Conservation (phyloP, 208 protist species). For the Lotmaria passim region DNA sequence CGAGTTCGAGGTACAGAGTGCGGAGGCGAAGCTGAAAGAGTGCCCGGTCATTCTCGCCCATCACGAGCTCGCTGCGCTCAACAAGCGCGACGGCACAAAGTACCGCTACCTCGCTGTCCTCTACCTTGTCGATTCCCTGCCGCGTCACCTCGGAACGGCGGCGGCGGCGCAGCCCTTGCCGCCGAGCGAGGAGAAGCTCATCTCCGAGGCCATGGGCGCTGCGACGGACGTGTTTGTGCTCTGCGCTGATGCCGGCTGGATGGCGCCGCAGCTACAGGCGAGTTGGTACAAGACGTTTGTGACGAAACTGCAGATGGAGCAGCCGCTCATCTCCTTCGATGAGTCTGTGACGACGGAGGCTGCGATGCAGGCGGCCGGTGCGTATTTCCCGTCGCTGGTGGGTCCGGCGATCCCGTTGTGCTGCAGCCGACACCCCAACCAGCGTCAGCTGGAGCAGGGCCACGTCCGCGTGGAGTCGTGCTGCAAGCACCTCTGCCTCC, state of each 20-base stretch:
- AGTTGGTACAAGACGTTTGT: conserved; percentile 77
- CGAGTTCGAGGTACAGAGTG: conserved; percentile 35
- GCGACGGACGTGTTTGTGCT: conserved; percentile 69
- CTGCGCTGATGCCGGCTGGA: conserved; percentile 77
- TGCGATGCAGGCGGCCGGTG: conserved; percentile 10
- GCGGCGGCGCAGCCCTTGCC: conserved; percentile 30
- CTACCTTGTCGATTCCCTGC: conserved; percentile 66
- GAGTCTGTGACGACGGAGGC: conserved; percentile 8
- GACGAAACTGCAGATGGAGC: conserved; percentile 64
- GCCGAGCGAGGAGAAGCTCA: conserved; percentile 33
- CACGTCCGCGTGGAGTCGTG: conserved; percentile 38
- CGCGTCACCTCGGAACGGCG: conserved; percentile 17
- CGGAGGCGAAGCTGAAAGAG: conserved; percentile 18
- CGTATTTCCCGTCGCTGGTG: conserved; percentile 63
- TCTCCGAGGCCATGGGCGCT: conserved; percentile 58
- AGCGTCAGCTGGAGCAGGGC: conserved; percentile 75
- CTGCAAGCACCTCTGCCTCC: conserved; percentile 72
- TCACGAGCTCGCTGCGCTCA: conserved; percentile 80
- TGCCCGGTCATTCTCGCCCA: conserved; percentile 65
- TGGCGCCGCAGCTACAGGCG: conserved; percentile 46
- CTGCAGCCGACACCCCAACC: conserved; percentile 73
- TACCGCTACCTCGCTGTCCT: conserved; percentile 75
- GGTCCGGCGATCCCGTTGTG: conserved; percentile 75
- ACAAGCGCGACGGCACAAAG: conserved; percentile 51
- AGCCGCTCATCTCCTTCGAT: conserved; percentile 46